Conservation (phyloP, 2,329 filamentous ascomycete species). For the Epichloe brachyelytri region DNA sequence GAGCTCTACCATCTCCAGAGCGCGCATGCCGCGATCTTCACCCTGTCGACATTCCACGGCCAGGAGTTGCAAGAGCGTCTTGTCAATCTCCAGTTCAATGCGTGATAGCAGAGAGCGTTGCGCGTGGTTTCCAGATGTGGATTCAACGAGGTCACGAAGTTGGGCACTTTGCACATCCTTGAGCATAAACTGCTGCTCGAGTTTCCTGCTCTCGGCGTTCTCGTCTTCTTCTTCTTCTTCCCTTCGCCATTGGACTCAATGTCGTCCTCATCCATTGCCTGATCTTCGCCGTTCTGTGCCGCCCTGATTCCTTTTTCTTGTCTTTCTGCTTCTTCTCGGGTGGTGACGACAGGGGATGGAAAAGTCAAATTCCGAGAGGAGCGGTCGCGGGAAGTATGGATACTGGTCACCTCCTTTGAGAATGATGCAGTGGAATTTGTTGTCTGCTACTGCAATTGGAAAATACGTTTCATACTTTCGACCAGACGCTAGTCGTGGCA, state of each 20-base stretch:
- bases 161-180: constrained; percentile 60
- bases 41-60: constrained; percentile 83
- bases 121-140: constrained; percentile 42
- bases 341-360: constrained; percentile 57
- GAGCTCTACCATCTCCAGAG: constrained; percentile 76
- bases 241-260: constrained; percentile 18
- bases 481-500: constrained; percentile 71
- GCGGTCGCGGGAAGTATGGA: constrained; percentile 80
- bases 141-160: constrained; percentile 58
- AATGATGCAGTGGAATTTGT: constrained; percentile 97
- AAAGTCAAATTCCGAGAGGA: constrained; percentile 90
- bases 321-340: constrained; percentile 23
- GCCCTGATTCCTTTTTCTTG: constrained; percentile 18
- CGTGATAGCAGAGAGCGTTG: constrained; percentile 56
- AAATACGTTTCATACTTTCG: constrained; percentile 86
- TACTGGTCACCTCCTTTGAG: constrained; percentile 90
- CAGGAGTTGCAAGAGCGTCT: constrained; percentile 76
- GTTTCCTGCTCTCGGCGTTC: constrained; percentile 39
- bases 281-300: constrained; percentile 22
- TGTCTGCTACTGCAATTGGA: constrained; percentile 82
- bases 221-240: constrained; percentile 12
- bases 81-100: constrained; percentile 77
- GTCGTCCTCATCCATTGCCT: constrained; percentile 22
- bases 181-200: constrained; percentile 76
- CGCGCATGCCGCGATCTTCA: constrained; percentile 89